phyloP scores from a whole-genome alignment of 2,329 filamentous ascomycete genomes.

The Hymenoscyphus repandus region DNA sequence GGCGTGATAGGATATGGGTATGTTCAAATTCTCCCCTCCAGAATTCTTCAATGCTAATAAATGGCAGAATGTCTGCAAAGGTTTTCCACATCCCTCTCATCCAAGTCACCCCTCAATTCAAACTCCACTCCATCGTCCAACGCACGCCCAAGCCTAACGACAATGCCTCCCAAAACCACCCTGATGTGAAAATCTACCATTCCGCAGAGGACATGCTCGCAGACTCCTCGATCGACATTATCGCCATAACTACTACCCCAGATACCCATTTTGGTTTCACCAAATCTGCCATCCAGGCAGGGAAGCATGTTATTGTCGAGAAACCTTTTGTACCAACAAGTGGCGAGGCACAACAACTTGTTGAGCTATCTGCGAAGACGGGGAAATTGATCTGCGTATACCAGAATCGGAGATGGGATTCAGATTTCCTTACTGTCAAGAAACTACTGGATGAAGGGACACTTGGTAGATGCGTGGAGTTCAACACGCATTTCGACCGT shows the following conservation, averaged over 20 bases:
- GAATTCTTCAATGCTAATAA: constrained; percentile 7
- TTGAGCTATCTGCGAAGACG: constrained; percentile 33
- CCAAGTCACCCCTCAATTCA: constrained; percentile 55
- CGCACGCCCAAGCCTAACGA: constrained; percentile 58
- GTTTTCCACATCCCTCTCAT: constrained; percentile 83
- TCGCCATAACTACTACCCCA: constrained; percentile 68
- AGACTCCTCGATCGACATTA: constrained; percentile 61
- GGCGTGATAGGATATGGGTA: constrained; percentile 53
- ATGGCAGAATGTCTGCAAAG: constrained; percentile 57
- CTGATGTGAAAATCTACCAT: constrained; percentile 58
- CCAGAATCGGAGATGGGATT: constrained; percentile 61
- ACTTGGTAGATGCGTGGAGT: constrained; percentile 70
- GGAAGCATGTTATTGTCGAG: constrained; percentile 76
- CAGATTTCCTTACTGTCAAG: constrained; percentile 67
- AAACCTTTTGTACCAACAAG: constrained; percentile 76
- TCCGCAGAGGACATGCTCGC: constrained; percentile 57
- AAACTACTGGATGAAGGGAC: constrained; percentile 53
- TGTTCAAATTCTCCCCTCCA: constrained; percentile 4
- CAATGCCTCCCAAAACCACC: constrained; percentile 65
- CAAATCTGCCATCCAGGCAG: constrained; percentile 58
- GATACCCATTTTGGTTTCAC: constrained; percentile 64
- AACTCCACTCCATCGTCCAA: constrained; percentile 71
- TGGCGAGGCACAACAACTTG: constrained; percentile 61
- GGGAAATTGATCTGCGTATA: constrained; percentile 41
- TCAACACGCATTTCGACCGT: constrained; percentile 76